These are phyloP conservation scores for Elsinoe arachidis DNA, from an alignment of 2,329 filamentous ascomycete species.

Conservation along the genomic window DNA sequence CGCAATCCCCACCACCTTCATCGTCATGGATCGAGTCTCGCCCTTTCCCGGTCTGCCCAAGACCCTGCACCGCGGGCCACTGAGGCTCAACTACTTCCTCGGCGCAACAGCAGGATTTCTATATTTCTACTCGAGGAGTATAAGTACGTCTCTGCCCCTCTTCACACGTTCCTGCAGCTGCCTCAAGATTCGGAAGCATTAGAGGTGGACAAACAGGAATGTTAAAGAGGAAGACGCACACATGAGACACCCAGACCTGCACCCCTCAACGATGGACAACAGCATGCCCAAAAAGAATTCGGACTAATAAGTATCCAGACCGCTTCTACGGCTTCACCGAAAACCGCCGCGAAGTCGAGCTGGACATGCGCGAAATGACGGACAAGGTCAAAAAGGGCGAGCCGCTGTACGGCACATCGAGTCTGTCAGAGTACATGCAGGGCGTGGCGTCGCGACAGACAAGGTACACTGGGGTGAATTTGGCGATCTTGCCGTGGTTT, in stretches of 20 bases:
- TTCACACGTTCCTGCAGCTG: neutral
- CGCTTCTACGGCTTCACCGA: conserved; percentile 94
- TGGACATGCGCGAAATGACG: conserved; percentile 99
- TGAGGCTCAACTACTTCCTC: conserved; percentile 69
- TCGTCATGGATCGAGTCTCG: conserved; percentile 71
- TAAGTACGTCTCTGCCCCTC: conserved; percentile 52
- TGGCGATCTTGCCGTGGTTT: conserved; percentile 86
- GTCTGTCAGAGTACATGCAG: conserved; percentile 79
- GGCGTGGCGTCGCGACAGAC: conserved; percentile 88
- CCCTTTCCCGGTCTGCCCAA: conserved; percentile 71
- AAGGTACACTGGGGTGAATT: conserved; percentile 76
- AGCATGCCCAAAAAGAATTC: neutral
- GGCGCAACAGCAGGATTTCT: conserved; percentile 72
- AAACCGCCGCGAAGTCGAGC: conserved; percentile 81
- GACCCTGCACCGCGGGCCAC: conserved; percentile 70
- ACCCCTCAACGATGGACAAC: too few relatives aligned
- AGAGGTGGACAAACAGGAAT: neutral
- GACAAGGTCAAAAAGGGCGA: conserved; percentile 87
- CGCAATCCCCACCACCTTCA: conserved; percentile 65
- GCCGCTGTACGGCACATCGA: conserved; percentile 75
- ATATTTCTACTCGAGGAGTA: conserved; percentile 75
- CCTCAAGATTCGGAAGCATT: neutral
- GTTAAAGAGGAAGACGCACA: neutral
- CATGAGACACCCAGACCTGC: neutral
- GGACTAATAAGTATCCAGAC: conserved; percentile 43